Evolutionary conservation across 306 rosid species (phyloP).

Genomic region (Gleditsia sinensis): DNA sequence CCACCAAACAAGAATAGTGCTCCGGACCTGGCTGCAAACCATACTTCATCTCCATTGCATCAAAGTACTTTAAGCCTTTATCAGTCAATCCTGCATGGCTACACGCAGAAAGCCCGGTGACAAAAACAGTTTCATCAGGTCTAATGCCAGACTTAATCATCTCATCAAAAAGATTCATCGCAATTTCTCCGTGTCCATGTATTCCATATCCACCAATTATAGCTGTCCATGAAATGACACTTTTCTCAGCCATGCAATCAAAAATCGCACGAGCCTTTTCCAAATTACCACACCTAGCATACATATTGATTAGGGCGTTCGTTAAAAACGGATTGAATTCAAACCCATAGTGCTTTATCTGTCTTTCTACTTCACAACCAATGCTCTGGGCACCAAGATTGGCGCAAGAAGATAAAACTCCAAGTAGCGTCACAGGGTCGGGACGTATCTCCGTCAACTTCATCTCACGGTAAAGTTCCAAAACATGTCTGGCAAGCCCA

Average conservation of each 20-base stretch:
- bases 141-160: conserved; percentile 63
- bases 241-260: conserved; percentile 36
- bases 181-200: conserved; percentile 82
- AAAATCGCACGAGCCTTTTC: conserved; percentile 39
- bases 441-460: conserved; percentile 39
- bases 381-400: conserved; percentile 52
- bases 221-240: conserved; percentile 66
- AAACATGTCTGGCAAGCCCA: conserved; percentile 66
- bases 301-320: conserved; percentile 53
- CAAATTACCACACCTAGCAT: conserved; percentile 62
- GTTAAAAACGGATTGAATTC: conserved; percentile 46
- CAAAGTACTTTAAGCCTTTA: conserved; percentile 67
- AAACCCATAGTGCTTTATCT: conserved; percentile 37
- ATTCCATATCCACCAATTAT: conserved; percentile 85
- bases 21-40: conserved; percentile 68
- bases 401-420: conserved; percentile 52
- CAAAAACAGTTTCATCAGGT: conserved; percentile 79
- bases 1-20: conserved; percentile 87
- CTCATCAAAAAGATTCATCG: conserved; percentile 61
- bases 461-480: conserved; percentile 58
- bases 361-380: conserved; percentile 46
- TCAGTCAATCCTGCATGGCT: conserved; percentile 87
- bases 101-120: conserved; percentile 75
- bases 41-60: conserved; percentile 55
- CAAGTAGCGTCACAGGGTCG: conserved; percentile 55